A percentile compares a stretch with the other conserved stretches of the same genome.
phyloP scores from a whole-genome alignment of 306 rosid genomes.

The Calophaca sinica region DNA sequence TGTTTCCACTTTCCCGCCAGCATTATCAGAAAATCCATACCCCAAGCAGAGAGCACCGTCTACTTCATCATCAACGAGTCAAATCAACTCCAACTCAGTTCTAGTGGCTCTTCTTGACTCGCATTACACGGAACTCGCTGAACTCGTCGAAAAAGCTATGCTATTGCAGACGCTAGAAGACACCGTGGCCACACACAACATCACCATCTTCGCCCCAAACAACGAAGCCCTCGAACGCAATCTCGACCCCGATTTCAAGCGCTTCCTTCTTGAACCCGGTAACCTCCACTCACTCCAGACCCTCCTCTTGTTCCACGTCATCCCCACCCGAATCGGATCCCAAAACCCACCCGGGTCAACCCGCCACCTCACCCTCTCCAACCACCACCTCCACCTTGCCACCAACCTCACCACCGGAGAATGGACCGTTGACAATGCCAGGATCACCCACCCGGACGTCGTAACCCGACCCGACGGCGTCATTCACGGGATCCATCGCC shows the following conservation, averaged over 20 bases:
- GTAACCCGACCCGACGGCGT: constrained; percentile 77
- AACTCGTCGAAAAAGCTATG: constrained; percentile 74
- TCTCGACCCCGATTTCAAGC: constrained; percentile 74
- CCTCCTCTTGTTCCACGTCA: constrained; percentile 59
- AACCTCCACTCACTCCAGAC: constrained; percentile 69
- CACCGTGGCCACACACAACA: constrained; percentile 64
- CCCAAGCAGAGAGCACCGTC: no score
- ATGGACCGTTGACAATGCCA: constrained; percentile 54
- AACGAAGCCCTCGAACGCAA: constrained; percentile 71
- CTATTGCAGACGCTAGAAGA: constrained; percentile 66
- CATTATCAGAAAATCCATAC: background rate
- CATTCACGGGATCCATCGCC: constrained; percentile 70
- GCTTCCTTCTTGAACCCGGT: constrained; percentile 71
- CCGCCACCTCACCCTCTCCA: constrained; percentile 55
- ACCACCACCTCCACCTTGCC: constrained; percentile 40
- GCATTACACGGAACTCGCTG: constrained; percentile 79
- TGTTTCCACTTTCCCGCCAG: background rate
- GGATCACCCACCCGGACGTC: constrained; percentile 50
- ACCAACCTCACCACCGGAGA: constrained; percentile 48
- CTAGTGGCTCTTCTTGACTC: constrained; percentile 87
- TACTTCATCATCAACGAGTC: constrained; percentile 44
- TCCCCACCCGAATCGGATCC: constrained; percentile 60
- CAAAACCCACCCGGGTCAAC: constrained; percentile 32
- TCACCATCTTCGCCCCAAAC: constrained; percentile 82
- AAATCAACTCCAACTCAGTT: constrained; percentile 78